phyloP scores from a whole-genome alignment of 2,329 filamentous ascomycete genomes.

The Talaromyces atroroseus region DNA sequence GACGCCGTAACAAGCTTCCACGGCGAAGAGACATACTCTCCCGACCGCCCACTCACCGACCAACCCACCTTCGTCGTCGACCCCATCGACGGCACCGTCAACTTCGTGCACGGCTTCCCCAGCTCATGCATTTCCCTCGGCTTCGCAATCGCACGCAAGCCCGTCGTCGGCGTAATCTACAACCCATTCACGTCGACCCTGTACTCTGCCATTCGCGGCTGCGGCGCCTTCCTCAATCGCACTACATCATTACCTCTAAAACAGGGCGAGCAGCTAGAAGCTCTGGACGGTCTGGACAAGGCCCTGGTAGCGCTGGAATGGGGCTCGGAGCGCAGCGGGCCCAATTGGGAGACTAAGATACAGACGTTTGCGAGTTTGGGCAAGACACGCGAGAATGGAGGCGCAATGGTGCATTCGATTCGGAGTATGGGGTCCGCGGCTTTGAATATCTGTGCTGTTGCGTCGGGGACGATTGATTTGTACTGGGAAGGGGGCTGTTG shows the following conservation, averaged over 20 bases:
- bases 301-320: slow-evolving; percentile 57
- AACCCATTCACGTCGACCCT: slow-evolving; percentile 55
- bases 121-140: slow-evolving; percentile 57
- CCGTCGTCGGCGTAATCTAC: slow-evolving; percentile 55
- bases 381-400: slow-evolving; percentile 48
- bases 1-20: slow-evolving; percentile 40
- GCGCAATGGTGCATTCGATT: slow-evolving; percentile 58
- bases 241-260: slow-evolving; percentile 43
- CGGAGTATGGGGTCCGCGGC: slow-evolving; percentile 55
- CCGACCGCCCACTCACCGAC: slow-evolving; percentile 46
- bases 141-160: slow-evolving; percentile 46
- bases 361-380: slow-evolving; percentile 49
- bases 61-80: slow-evolving; percentile 58
- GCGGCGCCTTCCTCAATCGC: slow-evolving; percentile 47
- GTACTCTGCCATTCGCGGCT: slow-evolving; percentile 52
- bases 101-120: slow-evolving; percentile 59
- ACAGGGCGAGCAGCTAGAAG: slow-evolving; percentile 24
- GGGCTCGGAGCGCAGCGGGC: slow-evolving; percentile 53
- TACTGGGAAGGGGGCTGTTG: slow-evolving; percentile 63
- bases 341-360: slow-evolving; percentile 53
- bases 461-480: slow-evolving; percentile 52
- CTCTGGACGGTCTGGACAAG: slow-evolving; percentile 45
- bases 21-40: slow-evolving; percentile 57
- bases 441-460: slow-evolving; percentile 56
- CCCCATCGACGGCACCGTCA: slow-evolving; percentile 61